Base-by-base conservation (phyloP, 1,139 yeast genomes). In the Protomyces inouyei region DNA sequence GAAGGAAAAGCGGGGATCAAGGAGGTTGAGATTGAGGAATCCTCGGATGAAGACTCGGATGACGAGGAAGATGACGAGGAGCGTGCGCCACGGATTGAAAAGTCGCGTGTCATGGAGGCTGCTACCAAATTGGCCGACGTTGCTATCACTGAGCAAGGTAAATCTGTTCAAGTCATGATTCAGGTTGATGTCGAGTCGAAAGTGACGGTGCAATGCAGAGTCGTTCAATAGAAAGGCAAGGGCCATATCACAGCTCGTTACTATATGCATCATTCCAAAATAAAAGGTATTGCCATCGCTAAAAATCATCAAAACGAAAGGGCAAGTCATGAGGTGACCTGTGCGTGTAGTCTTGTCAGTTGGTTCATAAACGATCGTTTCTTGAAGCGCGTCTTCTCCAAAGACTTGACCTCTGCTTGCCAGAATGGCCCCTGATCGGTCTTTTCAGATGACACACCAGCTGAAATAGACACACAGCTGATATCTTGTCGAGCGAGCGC, bases 1-100 rank as follows among this genome's bases (percentile, higher is more conserved):
- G 98, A 95, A 79, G 97, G 96, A 75, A 85, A 85, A 73, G 82
- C 87, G 73, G 83, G 87, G 69, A 80, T 92, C 72, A 95, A 89
- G 77, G 23, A n/a, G 25, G 86, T 91, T 64, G 84, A 84, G 66
- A 64, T 60, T 66, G 65, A 65, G 28, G 70, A 67, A 57, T 59
- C 64, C 35, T 55, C 64, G 23, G 66, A 63, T 32, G 65, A 65
- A n/a, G 64, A 68, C 43, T 55, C 54, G 4, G 59, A 56, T 12
- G 68, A 66, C 10, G 43, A 37, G 4, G 68, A 65, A 52, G 71
- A 82, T 57, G 86, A 79, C 28, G 86, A 83, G 67, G 89, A 85
- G 64, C 84, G 81, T 72, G 91, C 88, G 77, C 95, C 92, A 72
- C 93, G 87, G 76, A 82, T 87, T 72, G 78, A 81, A 68, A 84